Evolutionary conservation across 192 early-diverging fungal genomes (phyloP).

Genomic region (Allomyces arbusculus): DNA sequence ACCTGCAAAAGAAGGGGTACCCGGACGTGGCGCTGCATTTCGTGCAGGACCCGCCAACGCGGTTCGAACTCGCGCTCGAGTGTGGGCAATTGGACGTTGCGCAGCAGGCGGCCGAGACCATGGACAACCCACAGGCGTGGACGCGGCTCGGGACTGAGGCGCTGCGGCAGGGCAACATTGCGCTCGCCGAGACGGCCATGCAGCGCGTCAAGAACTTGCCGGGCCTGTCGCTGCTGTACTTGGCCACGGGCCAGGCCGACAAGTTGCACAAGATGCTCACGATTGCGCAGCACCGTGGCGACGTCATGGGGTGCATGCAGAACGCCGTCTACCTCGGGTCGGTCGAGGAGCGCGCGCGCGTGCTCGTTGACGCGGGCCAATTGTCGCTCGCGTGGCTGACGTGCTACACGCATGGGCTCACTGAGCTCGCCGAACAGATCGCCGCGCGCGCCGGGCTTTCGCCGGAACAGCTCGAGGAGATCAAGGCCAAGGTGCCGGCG

Average conservation of each 20-base stretch:
- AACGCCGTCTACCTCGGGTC: slow-evolving; percentile 81
- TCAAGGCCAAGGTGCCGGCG: slow-evolving; percentile 12
- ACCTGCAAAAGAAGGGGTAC: slow-evolving; percentile 97
- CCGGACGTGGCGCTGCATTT: slow-evolving; percentile 97
- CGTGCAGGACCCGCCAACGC: slow-evolving; percentile 86
- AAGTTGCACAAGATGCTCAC: slow-evolving; percentile 89
- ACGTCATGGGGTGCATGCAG: slow-evolving; percentile 79
- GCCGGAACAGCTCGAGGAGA: slow-evolving; percentile 31
- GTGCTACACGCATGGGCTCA: slow-evolving; percentile 72
- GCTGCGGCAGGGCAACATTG: slow-evolving; percentile 61
- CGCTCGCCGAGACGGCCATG: slow-evolving; percentile 76
- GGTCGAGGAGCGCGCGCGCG: slow-evolving; percentile 67
- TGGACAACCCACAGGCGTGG: slow-evolving; percentile 84
- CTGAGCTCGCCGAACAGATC: slow-evolving; percentile 66
- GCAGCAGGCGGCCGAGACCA: slow-evolving; percentile 74
- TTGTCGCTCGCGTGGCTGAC: slow-evolving; percentile 77
- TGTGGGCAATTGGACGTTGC: slow-evolving; percentile 94
- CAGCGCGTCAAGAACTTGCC: slow-evolving; percentile 84
- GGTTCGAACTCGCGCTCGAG: slow-evolving; percentile 89
- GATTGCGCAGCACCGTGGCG: slow-evolving; percentile 67
- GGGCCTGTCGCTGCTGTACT: slow-evolving; percentile 84
- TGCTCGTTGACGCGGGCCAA: slow-evolving; percentile 75
- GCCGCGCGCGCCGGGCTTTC: slow-evolving; percentile 47
- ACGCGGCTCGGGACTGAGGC: slow-evolving; percentile 71
- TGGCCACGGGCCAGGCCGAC: slow-evolving; percentile 74